Evolutionary conservation across 2,329 filamentous ascomycete species (phyloP).

Genomic region (Colletotrichum abscissum): DNA sequence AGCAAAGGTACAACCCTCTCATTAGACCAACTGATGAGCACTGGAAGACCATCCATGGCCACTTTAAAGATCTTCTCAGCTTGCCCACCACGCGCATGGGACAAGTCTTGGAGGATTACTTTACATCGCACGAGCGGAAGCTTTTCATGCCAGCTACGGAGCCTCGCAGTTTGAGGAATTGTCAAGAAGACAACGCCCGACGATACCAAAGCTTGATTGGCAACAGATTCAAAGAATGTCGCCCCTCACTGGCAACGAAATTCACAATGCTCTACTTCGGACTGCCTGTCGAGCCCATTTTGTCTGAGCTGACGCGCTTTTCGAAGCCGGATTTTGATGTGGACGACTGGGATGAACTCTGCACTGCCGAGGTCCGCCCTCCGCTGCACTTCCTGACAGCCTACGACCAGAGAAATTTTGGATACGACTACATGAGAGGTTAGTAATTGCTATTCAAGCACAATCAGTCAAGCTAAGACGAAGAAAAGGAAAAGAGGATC

Average conservation of each 20-base stretch:
- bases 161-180: conserved; percentile 41
- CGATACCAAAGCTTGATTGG: conserved; percentile 45
- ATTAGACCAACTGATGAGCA: conserved; percentile 39
- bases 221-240: conserved; percentile 44
- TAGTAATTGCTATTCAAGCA: background rate
- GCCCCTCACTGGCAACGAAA: conserved; percentile 50
- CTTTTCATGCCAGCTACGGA: conserved; percentile 44
- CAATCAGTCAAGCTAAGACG: background rate
- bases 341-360: conserved; percentile 36
- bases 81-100: conserved; percentile 39
- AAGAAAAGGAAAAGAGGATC: conserved; percentile 34
- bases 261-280: conserved; percentile 60
- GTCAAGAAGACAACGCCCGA: conserved; percentile 46
- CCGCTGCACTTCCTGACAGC: conserved; percentile 48
- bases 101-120: conserved; percentile 46
- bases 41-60: conserved; percentile 42
- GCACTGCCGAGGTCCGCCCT: conserved; percentile 38
- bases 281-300: conserved; percentile 54
- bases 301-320: conserved; percentile 32
- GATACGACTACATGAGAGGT: conserved; percentile 38
- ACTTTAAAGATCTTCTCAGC: conserved; percentile 44
- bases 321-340: conserved; percentile 41
- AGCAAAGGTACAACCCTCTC: conserved; percentile 37
- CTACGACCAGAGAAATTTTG: conserved; percentile 45
- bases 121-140: conserved; percentile 47